Evolutionary conservation across 1,139 yeast species (phyloP).

Genomic region (Kluyveromyces marxianus): DNA sequence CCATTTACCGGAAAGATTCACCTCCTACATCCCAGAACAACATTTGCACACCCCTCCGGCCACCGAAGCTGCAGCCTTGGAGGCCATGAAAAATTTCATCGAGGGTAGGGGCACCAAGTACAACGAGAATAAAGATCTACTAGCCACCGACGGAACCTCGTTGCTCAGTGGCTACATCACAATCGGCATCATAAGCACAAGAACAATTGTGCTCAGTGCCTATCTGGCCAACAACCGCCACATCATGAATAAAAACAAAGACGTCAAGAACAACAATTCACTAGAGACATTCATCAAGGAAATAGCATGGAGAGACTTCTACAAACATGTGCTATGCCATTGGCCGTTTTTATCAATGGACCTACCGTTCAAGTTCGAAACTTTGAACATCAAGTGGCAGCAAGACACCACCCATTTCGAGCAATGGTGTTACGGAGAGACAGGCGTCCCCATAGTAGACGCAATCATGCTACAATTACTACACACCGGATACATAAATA

Average conservation of each 20-base stretch:
- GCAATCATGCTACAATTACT: conserved; percentile 48
- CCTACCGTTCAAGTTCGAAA: conserved; percentile 41
- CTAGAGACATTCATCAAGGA: conserved; percentile 42
- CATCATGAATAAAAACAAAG: conserved; percentile 28
- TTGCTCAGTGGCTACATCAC: conserved; percentile 41
- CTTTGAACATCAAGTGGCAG: conserved; percentile 38
- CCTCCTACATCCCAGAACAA: conserved; percentile 12
- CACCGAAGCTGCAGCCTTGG: conserved; percentile 36
- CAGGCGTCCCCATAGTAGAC: conserved; percentile 51
- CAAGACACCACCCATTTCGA: conserved; percentile 34
- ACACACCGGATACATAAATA: conserved; percentile 46
- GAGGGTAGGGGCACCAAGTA: conserved; percentile 29
- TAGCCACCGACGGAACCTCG: conserved; percentile 32
- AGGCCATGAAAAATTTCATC: conserved; percentile 31
- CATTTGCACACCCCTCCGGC: conserved; percentile 20
- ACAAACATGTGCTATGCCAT: conserved; percentile 40
- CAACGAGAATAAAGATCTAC: conserved; percentile 27
- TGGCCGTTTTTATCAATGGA: conserved; percentile 49
- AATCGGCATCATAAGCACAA: conserved; percentile 40
- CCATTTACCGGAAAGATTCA: conserved; percentile 14
- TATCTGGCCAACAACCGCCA: conserved; percentile 25
- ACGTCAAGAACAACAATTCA: conserved; percentile 26
- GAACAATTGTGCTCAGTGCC: conserved; percentile 33
- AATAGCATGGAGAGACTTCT: conserved; percentile 53
- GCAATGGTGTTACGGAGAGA: conserved; percentile 45